phyloP scores from a whole-genome alignment of 495 filamentous ascomycete species.

The Darksidea phi region DNA sequence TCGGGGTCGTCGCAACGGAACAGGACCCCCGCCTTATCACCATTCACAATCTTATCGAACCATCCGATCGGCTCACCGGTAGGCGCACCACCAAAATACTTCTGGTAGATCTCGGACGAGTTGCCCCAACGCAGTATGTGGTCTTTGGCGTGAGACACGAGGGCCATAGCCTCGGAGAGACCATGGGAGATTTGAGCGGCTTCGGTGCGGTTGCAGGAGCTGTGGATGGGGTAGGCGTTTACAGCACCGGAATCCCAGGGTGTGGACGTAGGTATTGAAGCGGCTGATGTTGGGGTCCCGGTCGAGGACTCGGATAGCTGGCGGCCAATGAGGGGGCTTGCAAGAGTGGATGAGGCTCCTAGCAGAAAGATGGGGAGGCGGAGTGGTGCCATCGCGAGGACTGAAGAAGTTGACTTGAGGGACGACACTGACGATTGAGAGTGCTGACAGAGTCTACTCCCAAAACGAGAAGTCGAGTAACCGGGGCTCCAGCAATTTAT shows the following conservation, averaged over 20 bases:
- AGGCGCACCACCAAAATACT: constrained; percentile 56
- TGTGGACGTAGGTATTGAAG: constrained; percentile 1
- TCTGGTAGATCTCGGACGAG: constrained; percentile 52
- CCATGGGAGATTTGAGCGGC: constrained; percentile 49
- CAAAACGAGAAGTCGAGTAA: too few species aligned
- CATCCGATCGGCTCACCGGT: constrained; percentile 54
- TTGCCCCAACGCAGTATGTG: constrained; percentile 53
- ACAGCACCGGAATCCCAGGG: constrained; percentile 23
- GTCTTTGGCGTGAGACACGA: constrained; percentile 51
- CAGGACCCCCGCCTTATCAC: constrained; percentile 48
- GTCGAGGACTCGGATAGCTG: background rate
- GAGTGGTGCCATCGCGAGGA: constrained; percentile 1
- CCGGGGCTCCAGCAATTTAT: too few species aligned
- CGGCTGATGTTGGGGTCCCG: background rate
- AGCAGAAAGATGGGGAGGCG: constrained; percentile 5
- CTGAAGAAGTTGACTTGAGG: background rate
- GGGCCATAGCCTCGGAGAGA: constrained; percentile 50
- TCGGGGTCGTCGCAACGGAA: constrained; percentile 62
- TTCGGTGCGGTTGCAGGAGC: constrained; percentile 57
- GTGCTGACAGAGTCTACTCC: too few species aligned
- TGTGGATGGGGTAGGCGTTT: constrained; percentile 49
- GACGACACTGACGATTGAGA: background rate
- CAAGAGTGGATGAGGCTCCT: constrained; percentile 5
- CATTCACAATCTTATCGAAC: constrained; percentile 52
- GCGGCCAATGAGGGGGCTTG: constrained; percentile 1